Conservation (phyloP, 208 protist genomes). For the Herpetomonas tarakana region DNA sequence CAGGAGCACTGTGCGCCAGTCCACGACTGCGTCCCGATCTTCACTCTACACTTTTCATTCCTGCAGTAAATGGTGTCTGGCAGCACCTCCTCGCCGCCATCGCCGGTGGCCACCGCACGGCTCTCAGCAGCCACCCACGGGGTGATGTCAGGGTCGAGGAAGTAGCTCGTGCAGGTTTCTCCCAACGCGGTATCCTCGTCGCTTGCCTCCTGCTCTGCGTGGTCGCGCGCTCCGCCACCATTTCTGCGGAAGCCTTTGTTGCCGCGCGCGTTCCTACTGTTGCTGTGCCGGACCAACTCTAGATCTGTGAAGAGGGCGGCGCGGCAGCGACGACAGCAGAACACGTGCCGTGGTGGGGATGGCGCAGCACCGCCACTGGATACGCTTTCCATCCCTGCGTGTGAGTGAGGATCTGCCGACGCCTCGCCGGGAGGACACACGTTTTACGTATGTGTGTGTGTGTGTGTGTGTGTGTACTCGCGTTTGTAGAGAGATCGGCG, state of each 20-base stretch:
- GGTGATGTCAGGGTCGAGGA: conserved; percentile 69
- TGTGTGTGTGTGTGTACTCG: no score
- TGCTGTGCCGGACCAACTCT: conserved; percentile 52
- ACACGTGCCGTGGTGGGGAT: conserved; percentile 29
- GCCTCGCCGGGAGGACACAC: no score
- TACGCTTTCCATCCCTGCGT: no score
- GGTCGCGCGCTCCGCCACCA: conserved; percentile 3
- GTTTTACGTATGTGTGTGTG: no score
- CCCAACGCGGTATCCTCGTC: background rate
- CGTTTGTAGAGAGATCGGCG: no score
- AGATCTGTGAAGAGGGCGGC: conserved; percentile 33
- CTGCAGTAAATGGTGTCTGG: conserved; percentile 87
- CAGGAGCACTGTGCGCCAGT: conserved; percentile 79
- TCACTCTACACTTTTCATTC: conserved; percentile 51
- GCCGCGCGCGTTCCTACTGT: conserved; percentile 18
- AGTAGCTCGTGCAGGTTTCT: conserved; percentile 74
- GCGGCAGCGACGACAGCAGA: conserved; percentile 65
- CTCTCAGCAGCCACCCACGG: conserved; percentile 71
- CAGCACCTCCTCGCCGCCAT: conserved; percentile 28
- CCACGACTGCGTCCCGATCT: conserved; percentile 88
- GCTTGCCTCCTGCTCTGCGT: background rate
- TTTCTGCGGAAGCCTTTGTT: conserved; percentile 49
- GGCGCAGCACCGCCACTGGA: no score
- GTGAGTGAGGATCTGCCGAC: no score
- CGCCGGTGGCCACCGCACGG: conserved; percentile 26